phyloP scores from a whole-genome alignment of 139 green algal species.

The Astrephomene gubernaculifera region DNA sequence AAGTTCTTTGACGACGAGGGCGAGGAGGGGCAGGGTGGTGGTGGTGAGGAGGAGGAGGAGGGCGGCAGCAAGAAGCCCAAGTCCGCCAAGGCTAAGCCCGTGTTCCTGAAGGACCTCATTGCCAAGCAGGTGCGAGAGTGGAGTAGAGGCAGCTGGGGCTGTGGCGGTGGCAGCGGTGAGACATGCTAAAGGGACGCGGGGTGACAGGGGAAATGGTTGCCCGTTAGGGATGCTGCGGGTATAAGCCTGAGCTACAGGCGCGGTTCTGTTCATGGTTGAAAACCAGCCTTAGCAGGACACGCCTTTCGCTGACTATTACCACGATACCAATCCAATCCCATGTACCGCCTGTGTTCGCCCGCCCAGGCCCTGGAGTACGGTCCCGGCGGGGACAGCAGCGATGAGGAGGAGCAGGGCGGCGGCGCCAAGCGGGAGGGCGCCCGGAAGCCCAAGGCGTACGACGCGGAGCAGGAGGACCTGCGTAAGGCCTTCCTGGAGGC shows the following conservation, averaged over 20 bases:
- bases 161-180: too few species aligned
- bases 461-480: conserved; percentile 81
- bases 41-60: not conserved
- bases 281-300: too few species aligned
- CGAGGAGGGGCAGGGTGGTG: conserved; percentile 31
- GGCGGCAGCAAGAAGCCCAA: not conserved
- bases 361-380: conserved; percentile 76
- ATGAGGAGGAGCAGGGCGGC: conserved; percentile 28
- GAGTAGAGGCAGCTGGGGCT: too few species aligned
- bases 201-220: too few species aligned
- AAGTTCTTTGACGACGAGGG: conserved; percentile 72
- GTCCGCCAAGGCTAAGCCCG: conserved; percentile 55
- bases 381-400: conserved; percentile 10
- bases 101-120: conserved; percentile 88
- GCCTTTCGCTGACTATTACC: too few species aligned
- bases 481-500: conserved; percentile 74
- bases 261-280: too few species aligned
- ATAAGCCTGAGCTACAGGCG: too few species aligned
- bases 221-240: too few species aligned
- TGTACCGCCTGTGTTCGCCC: too few species aligned
- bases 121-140: conserved; percentile 73
- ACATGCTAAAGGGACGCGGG: too few species aligned
- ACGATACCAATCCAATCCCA: too few species aligned
- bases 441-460: conserved; percentile 67
- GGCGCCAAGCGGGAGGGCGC: conserved; percentile 1